Conservation (phyloP, 2,329 filamentous ascomycete species). For the Cercospora zeae-maydis region DNA sequence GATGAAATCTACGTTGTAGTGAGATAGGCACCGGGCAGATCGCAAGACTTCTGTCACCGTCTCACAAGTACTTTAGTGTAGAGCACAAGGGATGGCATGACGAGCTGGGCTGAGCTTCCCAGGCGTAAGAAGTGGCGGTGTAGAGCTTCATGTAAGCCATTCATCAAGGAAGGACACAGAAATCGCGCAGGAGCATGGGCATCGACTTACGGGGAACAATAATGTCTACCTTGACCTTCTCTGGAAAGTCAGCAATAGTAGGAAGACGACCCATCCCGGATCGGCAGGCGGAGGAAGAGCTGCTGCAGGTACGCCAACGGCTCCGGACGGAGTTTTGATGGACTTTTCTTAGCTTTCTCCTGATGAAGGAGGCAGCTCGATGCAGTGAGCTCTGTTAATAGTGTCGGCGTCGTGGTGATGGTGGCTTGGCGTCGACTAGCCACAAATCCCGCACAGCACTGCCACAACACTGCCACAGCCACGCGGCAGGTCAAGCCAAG, state of each 20-base stretch:
- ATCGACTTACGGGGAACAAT: conserved; percentile 46
- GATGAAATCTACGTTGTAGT: too few species aligned
- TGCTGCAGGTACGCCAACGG: conserved; percentile 13
- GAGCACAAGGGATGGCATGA: too few species aligned
- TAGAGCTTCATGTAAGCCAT: not conserved
- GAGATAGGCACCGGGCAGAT: too few species aligned
- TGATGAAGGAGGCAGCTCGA: not conserved
- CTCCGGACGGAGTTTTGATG: too few species aligned
- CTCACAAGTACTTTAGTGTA: too few species aligned
- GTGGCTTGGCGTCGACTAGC: not conserved
- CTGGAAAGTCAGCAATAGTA: conserved; percentile 42
- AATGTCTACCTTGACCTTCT: conserved; percentile 41
- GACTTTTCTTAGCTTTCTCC: too few species aligned
- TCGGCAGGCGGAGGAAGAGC: not conserved
- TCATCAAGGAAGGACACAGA: not conserved
- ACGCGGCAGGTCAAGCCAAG: not conserved
- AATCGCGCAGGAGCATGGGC: not conserved
- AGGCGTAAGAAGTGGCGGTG: not conserved
- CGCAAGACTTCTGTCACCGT: too few species aligned
- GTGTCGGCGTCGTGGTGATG: not conserved
- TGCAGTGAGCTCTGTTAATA: not conserved
- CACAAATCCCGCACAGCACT: not conserved
- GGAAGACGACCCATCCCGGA: conserved; percentile 41
- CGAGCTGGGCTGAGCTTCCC: too few species aligned
- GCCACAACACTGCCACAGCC: not conserved